Evolutionary conservation across 495 filamentous ascomycete species (phyloP).

Genomic region (Cudoniella acicularis): DNA sequence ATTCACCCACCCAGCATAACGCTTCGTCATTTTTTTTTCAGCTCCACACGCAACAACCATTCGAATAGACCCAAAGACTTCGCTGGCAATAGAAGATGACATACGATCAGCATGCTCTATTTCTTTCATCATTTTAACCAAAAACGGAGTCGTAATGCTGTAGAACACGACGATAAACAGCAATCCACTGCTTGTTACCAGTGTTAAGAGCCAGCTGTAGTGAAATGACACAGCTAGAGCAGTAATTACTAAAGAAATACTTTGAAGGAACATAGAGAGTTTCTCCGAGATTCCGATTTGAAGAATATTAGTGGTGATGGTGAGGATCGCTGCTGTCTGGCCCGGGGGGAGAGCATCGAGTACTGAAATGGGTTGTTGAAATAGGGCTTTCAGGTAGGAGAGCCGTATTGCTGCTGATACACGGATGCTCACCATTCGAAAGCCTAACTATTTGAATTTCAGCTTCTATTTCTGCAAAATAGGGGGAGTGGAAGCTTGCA

Average conservation of each 20-base stretch:
- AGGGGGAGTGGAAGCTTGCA: slow-evolving; percentile 17
- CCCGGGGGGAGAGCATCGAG: slow-evolving; percentile 50
- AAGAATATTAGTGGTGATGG: slow-evolving; percentile 56
- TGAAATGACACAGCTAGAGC: slow-evolving; percentile 52
- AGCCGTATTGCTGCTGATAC: slow-evolving; percentile 55
- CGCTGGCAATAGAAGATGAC: slow-evolving; percentile 55
- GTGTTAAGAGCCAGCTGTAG: slow-evolving; percentile 55
- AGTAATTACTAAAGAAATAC: slow-evolving; percentile 43
- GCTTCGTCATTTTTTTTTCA: slow-evolving; percentile 47
- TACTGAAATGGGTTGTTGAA: slow-evolving; percentile 48
- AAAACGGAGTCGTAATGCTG: slow-evolving; percentile 46
- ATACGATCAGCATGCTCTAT: slow-evolving; percentile 55
- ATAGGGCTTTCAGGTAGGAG: slow-evolving; percentile 42
- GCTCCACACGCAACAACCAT: slow-evolving; percentile 65
- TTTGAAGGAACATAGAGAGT: slow-evolving; percentile 49
- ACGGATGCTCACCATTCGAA: slow-evolving; percentile 48
- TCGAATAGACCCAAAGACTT: slow-evolving; percentile 49
- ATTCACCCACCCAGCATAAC: slow-evolving; percentile 52
- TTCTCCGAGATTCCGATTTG: slow-evolving; percentile 65
- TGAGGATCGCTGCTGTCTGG: slow-evolving; percentile 57
- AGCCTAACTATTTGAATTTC: slow-evolving; percentile 33
- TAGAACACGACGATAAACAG: slow-evolving; percentile 54
- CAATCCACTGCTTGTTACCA: slow-evolving; percentile 54
- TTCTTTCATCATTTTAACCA: slow-evolving; percentile 53
- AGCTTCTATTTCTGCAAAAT: not conserved